Base-by-base conservation (phyloP, 1,284 basidiomycete species). In the Dichomitus squalens region DNA sequence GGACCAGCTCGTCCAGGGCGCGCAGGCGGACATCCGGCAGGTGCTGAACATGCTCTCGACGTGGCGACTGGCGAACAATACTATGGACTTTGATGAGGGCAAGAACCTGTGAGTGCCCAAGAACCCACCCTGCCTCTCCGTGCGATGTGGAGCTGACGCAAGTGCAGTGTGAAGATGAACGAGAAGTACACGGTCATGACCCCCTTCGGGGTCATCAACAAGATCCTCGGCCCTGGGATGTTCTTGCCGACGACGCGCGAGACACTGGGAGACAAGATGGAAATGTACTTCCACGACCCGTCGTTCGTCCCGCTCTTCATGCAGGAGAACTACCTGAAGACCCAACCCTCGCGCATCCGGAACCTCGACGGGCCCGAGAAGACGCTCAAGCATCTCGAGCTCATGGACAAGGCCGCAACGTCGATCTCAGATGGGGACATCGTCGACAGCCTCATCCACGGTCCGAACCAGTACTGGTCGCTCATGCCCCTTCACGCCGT, bases 21-120 rank as follows among this genome's bases (percentile, higher is more conserved):
- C 95, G 9, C 93, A 97, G 66, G 95, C 94, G 3, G 96, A 99
- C 73, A 96, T 99, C 58, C 91, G 96, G 5, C 94, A 96, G 69
- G 93, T 99, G 5, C 78, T 98, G 64, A 99, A 98, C 71, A 98
- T 99, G 95, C 80, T 99, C 6, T 96, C 96, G 9, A 98, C 96
- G 0, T 99, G 94, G 93, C 94, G 89, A 70, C 75, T 95, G 21
- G 89, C 89, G 14, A 86, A 81, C 66, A 72, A 79, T 55, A 81
- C 84, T 2, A 93, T 97, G 88, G 82, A 88, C 64, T 97, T 93
- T 72, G 95, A 99, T 68, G 88, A 98, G 68, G 85, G 93, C 60
- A 97, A 98, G 73, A 72, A 80, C 21, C 76, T 98, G 95, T 97
- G 68, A 59, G 91, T 79, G 27, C 14, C 4, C 12, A 39, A 29